These are phyloP conservation scores for Leccinum aurantiacum DNA, from an alignment of 768 basidiomycete species.

Conservation along the genomic window DNA sequence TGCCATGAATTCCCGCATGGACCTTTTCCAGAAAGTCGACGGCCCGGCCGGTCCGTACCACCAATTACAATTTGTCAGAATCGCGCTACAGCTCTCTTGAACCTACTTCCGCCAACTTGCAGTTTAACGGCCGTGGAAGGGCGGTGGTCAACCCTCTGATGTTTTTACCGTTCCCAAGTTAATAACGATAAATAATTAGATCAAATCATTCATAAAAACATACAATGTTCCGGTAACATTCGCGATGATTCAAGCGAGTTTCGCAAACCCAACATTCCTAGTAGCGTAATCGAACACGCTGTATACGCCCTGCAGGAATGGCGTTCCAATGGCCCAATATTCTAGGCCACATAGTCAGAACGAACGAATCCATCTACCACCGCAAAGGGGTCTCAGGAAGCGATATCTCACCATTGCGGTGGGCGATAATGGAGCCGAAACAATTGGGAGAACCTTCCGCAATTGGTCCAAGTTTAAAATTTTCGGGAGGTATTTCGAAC, in stretches of 20 bases:
- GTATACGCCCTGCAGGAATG: not conserved
- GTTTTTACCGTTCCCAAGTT: too few relatives aligned
- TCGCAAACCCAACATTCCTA: not conserved
- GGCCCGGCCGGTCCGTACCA: too few relatives aligned
- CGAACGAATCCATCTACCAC: not conserved
- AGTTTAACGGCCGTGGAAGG: too few relatives aligned
- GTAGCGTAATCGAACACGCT: not conserved
- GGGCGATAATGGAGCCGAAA: not conserved
- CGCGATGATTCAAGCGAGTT: not conserved
- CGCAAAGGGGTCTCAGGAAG: not conserved
- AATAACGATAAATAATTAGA: not conserved
- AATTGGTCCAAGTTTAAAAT: not conserved
- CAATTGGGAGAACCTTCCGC: not conserved
- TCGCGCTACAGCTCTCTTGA: too few relatives aligned
- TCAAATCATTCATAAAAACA: not conserved
- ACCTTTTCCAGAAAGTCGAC: too few relatives aligned
- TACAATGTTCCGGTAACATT: not conserved
- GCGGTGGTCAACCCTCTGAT: too few relatives aligned
- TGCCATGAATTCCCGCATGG: too few relatives aligned
- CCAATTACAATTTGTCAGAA: too few relatives aligned
- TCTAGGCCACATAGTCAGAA: not conserved
- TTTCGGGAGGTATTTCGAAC: not conserved
- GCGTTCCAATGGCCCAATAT: not conserved
- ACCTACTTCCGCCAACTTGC: too few relatives aligned
- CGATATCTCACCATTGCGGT: not conserved